phyloP scores from a whole-genome alignment of 2,329 filamentous ascomycete genomes.

The Akanthomyces dipterigenus region DNA sequence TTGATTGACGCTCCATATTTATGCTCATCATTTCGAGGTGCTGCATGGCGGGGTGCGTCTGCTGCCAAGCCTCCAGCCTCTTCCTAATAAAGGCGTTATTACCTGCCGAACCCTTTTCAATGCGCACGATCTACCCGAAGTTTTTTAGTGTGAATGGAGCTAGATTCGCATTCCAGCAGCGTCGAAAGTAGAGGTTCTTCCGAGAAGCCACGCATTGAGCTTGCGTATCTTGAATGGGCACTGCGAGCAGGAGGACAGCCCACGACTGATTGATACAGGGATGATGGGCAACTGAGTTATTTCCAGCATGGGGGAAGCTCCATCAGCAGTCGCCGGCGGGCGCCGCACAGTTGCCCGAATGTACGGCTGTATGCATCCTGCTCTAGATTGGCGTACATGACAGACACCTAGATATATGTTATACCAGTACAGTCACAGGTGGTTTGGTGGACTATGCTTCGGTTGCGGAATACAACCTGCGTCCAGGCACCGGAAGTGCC shows the following conservation, averaged over 20 bases:
- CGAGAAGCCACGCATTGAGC: background rate
- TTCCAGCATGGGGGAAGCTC: background rate
- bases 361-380: background rate
- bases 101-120: background rate
- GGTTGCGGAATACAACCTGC: background rate
- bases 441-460: background rate
- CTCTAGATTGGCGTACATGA: background rate
- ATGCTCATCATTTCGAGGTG: constrained; percentile 1
- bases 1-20: background rate
- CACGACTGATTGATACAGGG: background rate
- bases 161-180: constrained; percentile 4
- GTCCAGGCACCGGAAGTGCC: background rate
- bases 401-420: constrained; percentile 1
- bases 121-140: background rate
- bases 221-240: background rate
- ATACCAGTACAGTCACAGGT: background rate
- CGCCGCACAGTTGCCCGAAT: background rate
- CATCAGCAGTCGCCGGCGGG: background rate
- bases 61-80: background rate
- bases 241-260: background rate
- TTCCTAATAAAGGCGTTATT: background rate
- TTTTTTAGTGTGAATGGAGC: background rate
- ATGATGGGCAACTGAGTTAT: background rate
- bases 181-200: background rate
- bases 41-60: constrained; percentile 7